Evolutionary conservation across 2,329 filamentous ascomycete species (phyloP).

Genomic region (Paraphaeosphaeria minitans): DNA sequence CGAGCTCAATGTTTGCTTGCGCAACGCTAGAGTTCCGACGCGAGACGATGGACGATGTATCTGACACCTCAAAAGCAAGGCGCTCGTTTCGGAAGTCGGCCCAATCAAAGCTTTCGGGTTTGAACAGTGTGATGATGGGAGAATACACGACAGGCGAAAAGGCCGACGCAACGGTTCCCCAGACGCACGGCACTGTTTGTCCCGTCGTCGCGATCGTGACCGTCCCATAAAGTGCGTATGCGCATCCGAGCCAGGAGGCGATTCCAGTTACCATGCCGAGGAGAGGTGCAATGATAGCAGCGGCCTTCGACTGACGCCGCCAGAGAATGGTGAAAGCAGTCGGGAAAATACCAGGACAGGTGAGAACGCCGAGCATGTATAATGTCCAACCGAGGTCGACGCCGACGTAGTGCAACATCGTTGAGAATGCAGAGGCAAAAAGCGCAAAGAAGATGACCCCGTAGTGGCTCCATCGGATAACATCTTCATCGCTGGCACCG

Average conservation of each 20-base stretch:
- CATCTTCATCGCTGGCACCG: constrained; percentile 53
- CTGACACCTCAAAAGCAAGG: constrained; percentile 45
- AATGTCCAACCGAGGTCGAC: constrained; percentile 61
- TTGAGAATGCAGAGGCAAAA: constrained; percentile 59
- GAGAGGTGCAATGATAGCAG: constrained; percentile 57
- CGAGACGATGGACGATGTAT: constrained; percentile 4
- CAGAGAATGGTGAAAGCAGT: constrained; percentile 61
- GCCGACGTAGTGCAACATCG: constrained; percentile 59
- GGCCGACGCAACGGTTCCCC: constrained; percentile 57
- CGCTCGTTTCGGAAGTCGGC: constrained; percentile 50
- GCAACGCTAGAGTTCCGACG: neutral
- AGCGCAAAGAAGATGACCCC: constrained; percentile 60
- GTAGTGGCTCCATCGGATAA: constrained; percentile 59
- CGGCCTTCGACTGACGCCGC: constrained; percentile 55
- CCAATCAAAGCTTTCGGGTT: constrained; percentile 52
- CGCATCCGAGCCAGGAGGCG: constrained; percentile 59
- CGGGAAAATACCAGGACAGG: constrained; percentile 60
- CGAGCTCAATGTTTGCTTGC: neutral
- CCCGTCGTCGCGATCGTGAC: constrained; percentile 57
- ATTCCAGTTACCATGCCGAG: constrained; percentile 59
- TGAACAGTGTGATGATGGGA: constrained; percentile 53
- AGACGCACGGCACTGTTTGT: constrained; percentile 57
- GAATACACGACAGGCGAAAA: constrained; percentile 53
- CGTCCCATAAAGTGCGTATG: constrained; percentile 53
- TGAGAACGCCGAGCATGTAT: constrained; percentile 61